Conservation (phyloP, 306 rosid genomes). For the Casuarina equisetifolia region DNA sequence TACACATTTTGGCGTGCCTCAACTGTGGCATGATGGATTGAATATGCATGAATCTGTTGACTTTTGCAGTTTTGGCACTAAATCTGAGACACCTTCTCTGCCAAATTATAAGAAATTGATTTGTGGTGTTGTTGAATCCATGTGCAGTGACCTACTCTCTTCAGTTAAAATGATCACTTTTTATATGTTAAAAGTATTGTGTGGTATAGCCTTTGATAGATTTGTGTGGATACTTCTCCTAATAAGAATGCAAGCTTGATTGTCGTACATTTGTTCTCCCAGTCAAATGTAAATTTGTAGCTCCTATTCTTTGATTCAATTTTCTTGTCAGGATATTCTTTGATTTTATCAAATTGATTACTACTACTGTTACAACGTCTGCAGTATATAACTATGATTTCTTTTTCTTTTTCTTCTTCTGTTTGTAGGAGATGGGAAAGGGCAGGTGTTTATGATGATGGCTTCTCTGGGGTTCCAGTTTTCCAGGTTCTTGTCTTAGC, state of each 20-base stretch:
- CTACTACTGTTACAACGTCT: not conserved
- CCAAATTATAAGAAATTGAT: not conserved
- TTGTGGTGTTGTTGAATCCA: not conserved
- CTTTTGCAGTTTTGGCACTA: not conserved
- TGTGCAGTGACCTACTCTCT: not conserved
- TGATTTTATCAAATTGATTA: not conserved
- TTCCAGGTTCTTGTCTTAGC: slow-evolving; percentile 75
- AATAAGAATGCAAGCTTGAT: not conserved
- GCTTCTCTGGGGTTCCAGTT: slow-evolving; percentile 83
- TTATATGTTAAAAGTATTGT: not conserved
- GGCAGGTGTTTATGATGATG: slow-evolving; percentile 57
- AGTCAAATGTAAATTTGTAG: not conserved
- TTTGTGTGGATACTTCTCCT: not conserved
- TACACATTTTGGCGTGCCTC: not conserved
- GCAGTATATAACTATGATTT: slow-evolving; percentile 13
- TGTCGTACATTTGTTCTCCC: not conserved
- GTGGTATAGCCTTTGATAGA: not conserved
- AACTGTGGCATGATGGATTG: not conserved
- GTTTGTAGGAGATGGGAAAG: slow-evolving; percentile 66
- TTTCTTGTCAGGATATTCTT: not conserved
- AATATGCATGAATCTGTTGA: not conserved
- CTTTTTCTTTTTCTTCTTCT: not conserved
- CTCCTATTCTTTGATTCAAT: not conserved
- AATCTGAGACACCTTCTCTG: not conserved
- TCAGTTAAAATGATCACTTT: not conserved